Percentiles rank a stretch among this genome's conserved stretches.
phyloP scores from a whole-genome alignment of 225 moss, liverwort and hornwort species.

The Takakia lepidozioides region DNA sequence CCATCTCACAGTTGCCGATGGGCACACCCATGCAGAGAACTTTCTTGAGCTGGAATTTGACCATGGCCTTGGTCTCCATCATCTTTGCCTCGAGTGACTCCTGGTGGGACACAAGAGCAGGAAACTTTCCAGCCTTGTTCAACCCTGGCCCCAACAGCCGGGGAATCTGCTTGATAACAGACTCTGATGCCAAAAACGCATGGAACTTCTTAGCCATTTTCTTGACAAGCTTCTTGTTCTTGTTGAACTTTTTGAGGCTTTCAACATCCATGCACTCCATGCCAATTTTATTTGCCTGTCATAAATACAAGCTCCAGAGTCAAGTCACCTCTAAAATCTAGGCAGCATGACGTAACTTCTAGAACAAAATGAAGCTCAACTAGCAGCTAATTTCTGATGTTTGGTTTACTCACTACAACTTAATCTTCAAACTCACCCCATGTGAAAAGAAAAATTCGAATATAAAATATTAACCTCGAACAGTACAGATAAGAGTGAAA shows the following conservation, averaged over 20 bases:
- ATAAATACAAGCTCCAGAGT: background rate
- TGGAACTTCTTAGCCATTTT: conserved; percentile 49
- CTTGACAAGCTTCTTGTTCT: conserved; percentile 61
- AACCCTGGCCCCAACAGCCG: conserved; percentile 31
- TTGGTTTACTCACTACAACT: too few relatives aligned
- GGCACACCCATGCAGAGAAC: conserved; percentile 59
- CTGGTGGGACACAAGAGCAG: conserved; percentile 50
- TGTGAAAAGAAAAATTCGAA: too few relatives aligned
- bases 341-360: too few relatives aligned
- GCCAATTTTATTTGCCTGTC: conserved; percentile 25
- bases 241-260: conserved; percentile 51
- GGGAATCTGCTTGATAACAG: conserved; percentile 50
- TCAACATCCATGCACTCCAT: conserved; percentile 59
- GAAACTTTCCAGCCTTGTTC: conserved; percentile 58
- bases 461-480: too few relatives aligned
- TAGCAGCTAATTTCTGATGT: too few relatives aligned
- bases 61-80: conserved; percentile 54
- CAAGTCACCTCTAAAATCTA: too few relatives aligned
- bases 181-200: conserved; percentile 48
- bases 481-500: too few relatives aligned
- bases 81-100: conserved; percentile 51
- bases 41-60: conserved; percentile 60
- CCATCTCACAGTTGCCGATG: conserved; percentile 46
- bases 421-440: too few relatives aligned
- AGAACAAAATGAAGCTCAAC: too few relatives aligned